phyloP scores from a whole-genome alignment of 2,329 filamentous ascomycete genomes.

The Zalaria obscura region DNA sequence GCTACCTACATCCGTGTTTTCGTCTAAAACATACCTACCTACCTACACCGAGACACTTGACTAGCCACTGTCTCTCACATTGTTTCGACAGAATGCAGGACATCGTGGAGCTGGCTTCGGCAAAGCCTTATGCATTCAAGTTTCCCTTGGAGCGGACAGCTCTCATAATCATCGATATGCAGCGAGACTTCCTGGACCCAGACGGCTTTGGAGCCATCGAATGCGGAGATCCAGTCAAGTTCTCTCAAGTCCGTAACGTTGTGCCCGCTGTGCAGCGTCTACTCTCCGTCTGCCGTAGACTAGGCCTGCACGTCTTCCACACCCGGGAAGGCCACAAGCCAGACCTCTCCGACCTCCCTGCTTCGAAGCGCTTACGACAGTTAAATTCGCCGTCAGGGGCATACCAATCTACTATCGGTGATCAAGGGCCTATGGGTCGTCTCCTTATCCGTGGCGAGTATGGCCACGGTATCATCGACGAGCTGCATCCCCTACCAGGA shows the following conservation, averaged over 20 bases:
- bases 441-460: conserved; percentile 39
- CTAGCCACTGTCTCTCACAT: too few species aligned
- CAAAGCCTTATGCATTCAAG: conserved; percentile 32
- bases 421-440: conserved; percentile 38
- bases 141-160: conserved; percentile 34
- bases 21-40: too few species aligned
- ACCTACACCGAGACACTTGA: too few species aligned
- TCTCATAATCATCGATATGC: conserved; percentile 38
- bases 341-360: conserved; percentile 38
- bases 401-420: conserved; percentile 35
- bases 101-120: conserved; percentile 18
- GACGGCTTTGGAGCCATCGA: conserved; percentile 39
- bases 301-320: conserved; percentile 33
- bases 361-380: conserved; percentile 36
- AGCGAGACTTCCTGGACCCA: conserved; percentile 35
- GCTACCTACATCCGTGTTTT: too few species aligned
- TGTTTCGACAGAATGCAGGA: not conserved
- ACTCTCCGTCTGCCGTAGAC: conserved; percentile 26
- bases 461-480: conserved; percentile 41
- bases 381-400: conserved; percentile 30
- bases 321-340: conserved; percentile 36
- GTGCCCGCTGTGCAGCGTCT: conserved; percentile 17
- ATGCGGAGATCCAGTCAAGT: conserved; percentile 22
- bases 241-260: conserved; percentile 12
- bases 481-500: conserved; percentile 34